phyloP scores from a whole-genome alignment of 495 filamentous ascomycete species.

The Penicillium bovifimosum region DNA sequence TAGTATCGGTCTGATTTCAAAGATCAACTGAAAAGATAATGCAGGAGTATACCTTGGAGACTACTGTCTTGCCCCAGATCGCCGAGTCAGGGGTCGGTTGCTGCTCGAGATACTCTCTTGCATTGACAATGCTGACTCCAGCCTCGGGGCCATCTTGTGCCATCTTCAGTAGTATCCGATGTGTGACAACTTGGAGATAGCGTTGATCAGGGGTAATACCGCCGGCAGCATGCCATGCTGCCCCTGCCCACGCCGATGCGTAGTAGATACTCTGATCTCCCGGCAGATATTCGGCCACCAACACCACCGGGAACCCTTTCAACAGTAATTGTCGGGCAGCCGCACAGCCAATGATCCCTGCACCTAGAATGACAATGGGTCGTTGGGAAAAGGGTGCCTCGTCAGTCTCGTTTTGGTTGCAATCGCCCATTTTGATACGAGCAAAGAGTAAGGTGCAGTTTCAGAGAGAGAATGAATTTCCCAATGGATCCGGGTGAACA shows the following conservation, averaged over 20 bases:
- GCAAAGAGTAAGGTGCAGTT: background rate
- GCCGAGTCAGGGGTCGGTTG: slow-evolving; percentile 32
- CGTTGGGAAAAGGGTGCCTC: slow-evolving; percentile 32
- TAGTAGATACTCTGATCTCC: slow-evolving; percentile 40
- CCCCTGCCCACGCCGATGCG: slow-evolving; percentile 43
- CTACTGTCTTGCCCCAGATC: slow-evolving; percentile 36
- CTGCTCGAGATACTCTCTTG: slow-evolving; percentile 36
- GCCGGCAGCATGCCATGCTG: slow-evolving; percentile 41
- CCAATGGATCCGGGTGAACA: background rate
- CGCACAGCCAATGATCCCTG: slow-evolving; percentile 42
- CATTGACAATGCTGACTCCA: slow-evolving; percentile 35
- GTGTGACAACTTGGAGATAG: slow-evolving; percentile 36
- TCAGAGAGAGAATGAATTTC: background rate
- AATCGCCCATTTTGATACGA: slow-evolving; percentile 22
- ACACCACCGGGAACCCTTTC: slow-evolving; percentile 33
- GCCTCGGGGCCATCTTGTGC: slow-evolving; percentile 31
- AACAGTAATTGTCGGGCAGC: slow-evolving; percentile 34
- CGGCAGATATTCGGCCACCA: slow-evolving; percentile 40
- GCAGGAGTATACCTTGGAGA: slow-evolving; percentile 28
- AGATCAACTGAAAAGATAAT: background rate
- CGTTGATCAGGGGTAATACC: slow-evolving; percentile 36
- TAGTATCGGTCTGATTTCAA: background rate
- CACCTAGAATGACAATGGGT: slow-evolving; percentile 37
- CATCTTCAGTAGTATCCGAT: slow-evolving; percentile 38
- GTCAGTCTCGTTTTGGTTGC: background rate